Evolutionary conservation across 305 asterid genomes (phyloP).

Genomic region (Plantago rigida): DNA sequence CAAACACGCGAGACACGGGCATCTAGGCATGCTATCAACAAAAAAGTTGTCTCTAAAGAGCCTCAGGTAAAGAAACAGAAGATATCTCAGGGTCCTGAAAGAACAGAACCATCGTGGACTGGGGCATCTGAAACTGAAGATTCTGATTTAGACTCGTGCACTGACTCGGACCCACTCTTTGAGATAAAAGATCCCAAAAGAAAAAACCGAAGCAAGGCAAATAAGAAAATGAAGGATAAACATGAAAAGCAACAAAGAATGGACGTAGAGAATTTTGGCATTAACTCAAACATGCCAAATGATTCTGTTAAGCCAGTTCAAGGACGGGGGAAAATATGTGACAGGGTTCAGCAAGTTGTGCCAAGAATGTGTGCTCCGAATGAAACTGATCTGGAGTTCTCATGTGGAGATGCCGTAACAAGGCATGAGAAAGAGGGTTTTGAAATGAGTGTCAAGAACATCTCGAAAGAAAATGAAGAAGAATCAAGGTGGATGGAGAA

Average conservation of each 20-base stretch:
- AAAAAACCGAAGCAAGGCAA: conserved; percentile 20
- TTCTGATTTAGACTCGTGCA: conserved; percentile 14
- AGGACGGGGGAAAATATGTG: conserved; percentile 13
- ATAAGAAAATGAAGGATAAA: conserved; percentile 21
- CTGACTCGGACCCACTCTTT: conserved; percentile 19
- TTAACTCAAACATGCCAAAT: conserved; percentile 18
- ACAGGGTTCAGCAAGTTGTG: conserved; percentile 12
- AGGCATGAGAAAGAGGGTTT: conserved; percentile 16
- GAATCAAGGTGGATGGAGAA: conserved; percentile 6
- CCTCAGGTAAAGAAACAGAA: conserved; percentile 26
- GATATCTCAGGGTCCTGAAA: conserved; percentile 12
- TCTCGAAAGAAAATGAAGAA: conserved; percentile 17
- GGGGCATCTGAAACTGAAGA: conserved; percentile 21
- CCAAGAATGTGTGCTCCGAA: conserved; percentile 24
- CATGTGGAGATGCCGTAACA: conserved; percentile 20
- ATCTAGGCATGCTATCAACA: conserved; percentile 16
- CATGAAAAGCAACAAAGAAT: conserved; percentile 23
- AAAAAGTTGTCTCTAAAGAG: conserved; percentile 15
- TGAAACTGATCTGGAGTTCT: conserved; percentile 23
- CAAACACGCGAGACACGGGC: conserved; percentile 22
- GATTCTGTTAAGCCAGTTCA: conserved; percentile 22
- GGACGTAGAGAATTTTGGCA: conserved; percentile 18
- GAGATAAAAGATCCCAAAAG: conserved; percentile 23
- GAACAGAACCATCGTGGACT: conserved; percentile 22
- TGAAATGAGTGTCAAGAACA: conserved; percentile 15